These are phyloP conservation scores for Ophiostoma piceae DNA, from an alignment of 2,329 filamentous ascomycete genomes.

Conservation along the genomic window DNA sequence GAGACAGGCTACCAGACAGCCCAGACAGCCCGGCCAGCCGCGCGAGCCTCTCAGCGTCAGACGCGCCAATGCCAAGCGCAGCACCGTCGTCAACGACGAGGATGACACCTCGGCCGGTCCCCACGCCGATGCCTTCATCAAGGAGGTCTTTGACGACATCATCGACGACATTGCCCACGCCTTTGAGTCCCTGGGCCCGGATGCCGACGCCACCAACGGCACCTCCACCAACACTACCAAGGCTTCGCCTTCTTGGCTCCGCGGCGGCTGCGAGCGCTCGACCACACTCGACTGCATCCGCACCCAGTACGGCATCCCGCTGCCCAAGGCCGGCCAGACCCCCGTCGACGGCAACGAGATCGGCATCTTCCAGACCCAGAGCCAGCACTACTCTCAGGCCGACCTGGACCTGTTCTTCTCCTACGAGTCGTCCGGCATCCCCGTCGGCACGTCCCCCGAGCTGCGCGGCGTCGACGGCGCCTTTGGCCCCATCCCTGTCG, in stretches of 20 bases:
- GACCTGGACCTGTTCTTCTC: constrained; percentile 30
- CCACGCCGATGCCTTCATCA: constrained; percentile 26
- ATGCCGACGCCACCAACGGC: constrained; percentile 18
- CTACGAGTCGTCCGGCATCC: constrained; percentile 38
- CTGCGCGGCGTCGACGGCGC: constrained; percentile 31
- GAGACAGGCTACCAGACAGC: neutral
- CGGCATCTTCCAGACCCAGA: constrained; percentile 30
- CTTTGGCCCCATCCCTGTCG: constrained; percentile 44
- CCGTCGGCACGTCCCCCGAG: constrained; percentile 31
- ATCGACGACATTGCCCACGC: constrained; percentile 47
- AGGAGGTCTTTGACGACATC: constrained; percentile 47
- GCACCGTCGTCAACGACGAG: constrained; percentile 34
- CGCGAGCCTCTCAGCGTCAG: neutral
- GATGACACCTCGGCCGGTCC: neutral
- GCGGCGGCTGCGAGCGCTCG: constrained; percentile 21
- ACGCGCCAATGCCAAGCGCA: neutral
- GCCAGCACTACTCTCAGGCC: constrained; percentile 31
- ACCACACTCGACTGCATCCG: constrained; percentile 26
- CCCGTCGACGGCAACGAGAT: constrained; percentile 28
- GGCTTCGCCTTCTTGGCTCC: neutral
- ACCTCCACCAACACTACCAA: constrained; percentile 15
- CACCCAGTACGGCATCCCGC: constrained; percentile 29
- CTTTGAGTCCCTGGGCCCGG: constrained; percentile 42
- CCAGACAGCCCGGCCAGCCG: constrained; percentile 1
- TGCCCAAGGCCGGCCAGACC: constrained; percentile 23